A percentile compares a stretch with the other conserved stretches of the same genome.
phyloP scores from a whole-genome alignment of 108 stramenopile genomes.

The Discostella stelligeroides region DNA sequence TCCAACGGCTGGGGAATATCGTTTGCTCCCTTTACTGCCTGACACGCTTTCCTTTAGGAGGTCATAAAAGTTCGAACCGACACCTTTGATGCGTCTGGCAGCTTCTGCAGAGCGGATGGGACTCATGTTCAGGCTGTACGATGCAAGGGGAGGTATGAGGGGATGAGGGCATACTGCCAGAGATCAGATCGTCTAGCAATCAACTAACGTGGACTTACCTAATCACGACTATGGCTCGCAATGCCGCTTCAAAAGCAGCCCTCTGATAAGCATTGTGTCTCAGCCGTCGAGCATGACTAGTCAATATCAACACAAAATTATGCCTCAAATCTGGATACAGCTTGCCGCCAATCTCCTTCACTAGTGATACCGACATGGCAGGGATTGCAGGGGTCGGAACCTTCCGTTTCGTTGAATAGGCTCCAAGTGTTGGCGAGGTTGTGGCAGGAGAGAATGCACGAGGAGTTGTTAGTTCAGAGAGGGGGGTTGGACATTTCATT shows the following conservation, averaged over 20 bases:
- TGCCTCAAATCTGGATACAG: conserved; percentile 50
- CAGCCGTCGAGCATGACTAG: conserved; percentile 37
- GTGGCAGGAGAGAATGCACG: conserved; percentile 34
- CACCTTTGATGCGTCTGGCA: conserved; percentile 41
- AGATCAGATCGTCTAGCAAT: no score
- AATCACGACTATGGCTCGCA: conserved; percentile 48
- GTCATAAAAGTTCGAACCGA: conserved; percentile 41
- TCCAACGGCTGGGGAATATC: conserved; percentile 24
- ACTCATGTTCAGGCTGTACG: conserved; percentile 25
- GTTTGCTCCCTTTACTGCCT: conserved; percentile 33
- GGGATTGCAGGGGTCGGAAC: conserved; percentile 52
- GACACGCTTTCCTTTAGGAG: conserved; percentile 42
- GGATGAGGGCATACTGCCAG: no score
- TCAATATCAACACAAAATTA: conserved; percentile 39
- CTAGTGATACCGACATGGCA: conserved; percentile 37
- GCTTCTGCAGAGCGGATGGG: conserved; percentile 49
- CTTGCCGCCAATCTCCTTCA: conserved; percentile 53
- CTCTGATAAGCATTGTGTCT: conserved; percentile 44
- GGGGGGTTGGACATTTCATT: conserved; percentile 8
- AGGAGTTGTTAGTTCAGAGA: conserved; percentile 40
- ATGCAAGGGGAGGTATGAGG: no score
- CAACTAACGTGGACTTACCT: conserved; percentile 14
- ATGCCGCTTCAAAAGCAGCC: conserved; percentile 37
- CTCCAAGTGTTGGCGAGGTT: conserved; percentile 36
- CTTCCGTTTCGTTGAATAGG: conserved; percentile 32